These are phyloP conservation scores for Vigna mungo DNA, from an alignment of 306 rosid species.

Conservation along the genomic window DNA sequence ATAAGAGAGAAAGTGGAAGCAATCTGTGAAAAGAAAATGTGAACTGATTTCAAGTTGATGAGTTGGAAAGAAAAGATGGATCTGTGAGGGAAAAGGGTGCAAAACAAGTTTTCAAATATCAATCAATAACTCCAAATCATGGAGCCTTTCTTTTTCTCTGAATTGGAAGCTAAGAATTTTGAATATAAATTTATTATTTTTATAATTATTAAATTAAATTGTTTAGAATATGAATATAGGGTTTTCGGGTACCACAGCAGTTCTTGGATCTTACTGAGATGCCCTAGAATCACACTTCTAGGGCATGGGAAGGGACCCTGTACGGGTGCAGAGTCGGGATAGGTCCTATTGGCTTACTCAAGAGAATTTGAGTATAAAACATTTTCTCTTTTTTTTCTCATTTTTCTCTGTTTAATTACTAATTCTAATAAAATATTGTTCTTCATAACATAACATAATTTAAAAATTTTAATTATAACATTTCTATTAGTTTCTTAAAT, in stretches of 20 bases:
- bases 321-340: too few species aligned
- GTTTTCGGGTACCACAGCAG: not conserved
- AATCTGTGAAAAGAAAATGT: slow-evolving; percentile 44
- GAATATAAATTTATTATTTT: too few species aligned
- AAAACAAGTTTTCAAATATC: not conserved
- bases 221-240: not conserved
- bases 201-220: not conserved
- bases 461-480: too few species aligned
- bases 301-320: not conserved
- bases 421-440: too few species aligned
- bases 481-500: too few species aligned
- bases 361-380: too few species aligned
- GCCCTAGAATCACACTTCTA: not conserved
- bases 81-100: slow-evolving; percentile 13
- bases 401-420: too few species aligned
- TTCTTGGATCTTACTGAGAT: not conserved
- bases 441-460: too few species aligned
- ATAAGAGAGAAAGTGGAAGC: slow-evolving; percentile 27
- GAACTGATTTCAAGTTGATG: slow-evolving; percentile 16
- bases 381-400: too few species aligned
- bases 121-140: not conserved
- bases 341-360: too few species aligned
- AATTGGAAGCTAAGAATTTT: too few species aligned
- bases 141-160: not conserved
- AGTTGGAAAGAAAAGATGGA: not conserved